A percentile compares a stretch with the other conserved stretches of the same genome.
Conservation (phyloP, 352 stramenopile species). For the Phytophthora niederhauseri region DNA sequence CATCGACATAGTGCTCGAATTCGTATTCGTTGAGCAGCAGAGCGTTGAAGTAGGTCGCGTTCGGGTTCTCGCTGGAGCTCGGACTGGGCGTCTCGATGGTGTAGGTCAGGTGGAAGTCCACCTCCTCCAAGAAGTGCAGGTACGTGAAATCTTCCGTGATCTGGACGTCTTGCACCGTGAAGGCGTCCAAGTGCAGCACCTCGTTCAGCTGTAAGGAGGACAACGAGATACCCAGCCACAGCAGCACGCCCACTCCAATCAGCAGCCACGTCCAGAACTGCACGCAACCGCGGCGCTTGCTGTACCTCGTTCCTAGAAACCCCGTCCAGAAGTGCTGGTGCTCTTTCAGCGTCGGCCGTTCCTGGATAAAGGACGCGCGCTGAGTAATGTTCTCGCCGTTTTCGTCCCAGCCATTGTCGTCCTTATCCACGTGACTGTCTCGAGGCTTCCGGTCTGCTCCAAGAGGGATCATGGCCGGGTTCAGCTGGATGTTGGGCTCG, state of each 20-base stretch:
- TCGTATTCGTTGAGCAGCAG: constrained; percentile 59
- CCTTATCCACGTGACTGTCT: constrained; percentile 68
- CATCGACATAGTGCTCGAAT: constrained; percentile 54
- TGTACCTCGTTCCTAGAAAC: constrained; percentile 52
- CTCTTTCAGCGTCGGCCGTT: constrained; percentile 39
- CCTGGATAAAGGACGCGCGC: constrained; percentile 44
- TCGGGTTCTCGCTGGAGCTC: constrained; percentile 8
- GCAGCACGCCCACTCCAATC: constrained; percentile 42
- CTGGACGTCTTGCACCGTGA: constrained; percentile 54
- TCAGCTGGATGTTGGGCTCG: constrained; percentile 86
- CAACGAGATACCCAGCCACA: constrained; percentile 40
- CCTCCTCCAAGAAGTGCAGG: constrained; percentile 65
- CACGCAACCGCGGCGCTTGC: constrained; percentile 40
- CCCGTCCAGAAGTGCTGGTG: constrained; percentile 52
- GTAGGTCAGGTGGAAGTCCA: constrained; percentile 65
- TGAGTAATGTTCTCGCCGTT: constrained; percentile 22
- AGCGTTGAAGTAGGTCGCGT: constrained; percentile 52
- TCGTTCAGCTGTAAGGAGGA: constrained; percentile 54
- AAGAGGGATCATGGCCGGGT: constrained; percentile 49
- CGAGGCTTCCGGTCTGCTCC: constrained; percentile 8
- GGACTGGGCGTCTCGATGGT: constrained; percentile 36
- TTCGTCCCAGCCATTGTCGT: constrained; percentile 39
- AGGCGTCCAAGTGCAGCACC: constrained; percentile 71
- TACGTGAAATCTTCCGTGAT: constrained; percentile 62
- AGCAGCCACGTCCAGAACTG: constrained; percentile 45